Percentiles rank a stretch among this genome's conserved stretches.
These are phyloP conservation scores for Penicillium sp. DNA, from an alignment of 2,329 filamentous ascomycete species.

Conservation along the genomic window DNA sequence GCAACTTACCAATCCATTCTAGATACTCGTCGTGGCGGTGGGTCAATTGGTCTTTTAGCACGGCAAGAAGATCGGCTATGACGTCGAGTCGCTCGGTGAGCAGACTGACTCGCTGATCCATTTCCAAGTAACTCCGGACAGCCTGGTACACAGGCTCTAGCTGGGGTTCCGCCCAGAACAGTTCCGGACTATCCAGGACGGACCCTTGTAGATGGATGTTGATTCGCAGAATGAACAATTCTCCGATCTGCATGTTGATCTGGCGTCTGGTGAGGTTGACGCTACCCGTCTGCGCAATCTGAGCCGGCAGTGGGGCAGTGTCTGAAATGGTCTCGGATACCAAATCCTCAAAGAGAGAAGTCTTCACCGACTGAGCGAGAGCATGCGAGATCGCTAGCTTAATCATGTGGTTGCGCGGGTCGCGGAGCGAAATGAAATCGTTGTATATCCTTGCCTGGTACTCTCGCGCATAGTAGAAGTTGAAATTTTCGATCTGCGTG, in stretches of 20 bases:
- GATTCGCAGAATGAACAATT: constrained; percentile 95
- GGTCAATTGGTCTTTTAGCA: constrained; percentile 91
- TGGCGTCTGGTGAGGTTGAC: constrained; percentile 82
- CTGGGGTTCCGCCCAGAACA: constrained; percentile 98
- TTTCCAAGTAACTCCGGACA: constrained; percentile 91
- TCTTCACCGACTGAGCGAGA: constrained; percentile 94
- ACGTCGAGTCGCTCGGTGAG: constrained; percentile 88
- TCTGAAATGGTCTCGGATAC: constrained; percentile 90
- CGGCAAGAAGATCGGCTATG: constrained; percentile 86
- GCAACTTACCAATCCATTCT: constrained; percentile 76
- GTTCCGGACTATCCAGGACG: constrained; percentile 90
- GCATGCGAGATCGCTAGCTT: constrained; percentile 96
- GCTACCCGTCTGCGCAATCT: constrained; percentile 89
- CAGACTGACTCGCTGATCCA: constrained; percentile 90
- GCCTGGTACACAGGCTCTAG: constrained; percentile 95
- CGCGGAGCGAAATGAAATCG: constrained; percentile 92
- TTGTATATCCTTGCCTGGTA: constrained; percentile 99
- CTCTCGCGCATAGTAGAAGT: constrained; percentile 97
- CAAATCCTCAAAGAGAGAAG: constrained; percentile 91
- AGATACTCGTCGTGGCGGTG: constrained; percentile 87
- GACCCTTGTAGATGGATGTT: constrained; percentile 97
- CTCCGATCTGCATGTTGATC: constrained; percentile 99
- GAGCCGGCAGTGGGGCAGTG: constrained; percentile 87
- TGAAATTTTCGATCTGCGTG: constrained; percentile 95
- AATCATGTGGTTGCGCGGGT: constrained; percentile 97